Percentiles rank a stretch among this genome's conserved stretches.
Conservation (phyloP, 2,329 filamentous ascomycete genomes). For the Diaporthe ampelina region DNA sequence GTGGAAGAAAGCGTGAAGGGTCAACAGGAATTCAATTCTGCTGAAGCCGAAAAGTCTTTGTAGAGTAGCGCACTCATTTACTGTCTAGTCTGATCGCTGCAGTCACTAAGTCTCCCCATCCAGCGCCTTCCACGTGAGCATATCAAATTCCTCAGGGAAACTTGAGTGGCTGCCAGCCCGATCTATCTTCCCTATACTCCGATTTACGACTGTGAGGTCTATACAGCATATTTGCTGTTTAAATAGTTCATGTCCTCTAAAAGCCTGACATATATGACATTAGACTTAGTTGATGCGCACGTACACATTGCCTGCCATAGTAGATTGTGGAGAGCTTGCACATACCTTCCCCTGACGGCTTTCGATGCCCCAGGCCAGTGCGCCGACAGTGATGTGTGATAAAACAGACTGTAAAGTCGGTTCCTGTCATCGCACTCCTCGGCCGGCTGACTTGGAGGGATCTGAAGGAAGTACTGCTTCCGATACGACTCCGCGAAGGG, state of each 20-base stretch:
- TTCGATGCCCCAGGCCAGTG: conserved; percentile 16
- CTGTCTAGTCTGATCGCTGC: no score
- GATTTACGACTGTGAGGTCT: not conserved
- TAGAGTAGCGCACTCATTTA: no score
- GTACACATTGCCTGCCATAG: not conserved
- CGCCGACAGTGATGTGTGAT: conserved; percentile 4
- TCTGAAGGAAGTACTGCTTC: conserved; percentile 11
- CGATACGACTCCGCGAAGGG: conserved; percentile 21
- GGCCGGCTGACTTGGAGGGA: conserved; percentile 5
- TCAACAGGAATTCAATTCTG: not conserved
- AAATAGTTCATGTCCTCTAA: conserved; percentile 45
- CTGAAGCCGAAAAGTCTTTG: no score
- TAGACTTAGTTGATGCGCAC: not conserved
- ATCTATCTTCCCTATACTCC: no score
- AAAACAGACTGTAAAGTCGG: conserved; percentile 24
- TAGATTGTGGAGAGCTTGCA: not conserved
- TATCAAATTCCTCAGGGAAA: no score
- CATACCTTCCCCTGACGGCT: not conserved
- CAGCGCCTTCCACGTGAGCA: no score
- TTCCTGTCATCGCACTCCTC: conserved; percentile 29
- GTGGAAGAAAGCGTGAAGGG: not conserved
- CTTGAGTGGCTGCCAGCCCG: no score
- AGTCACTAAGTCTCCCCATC: no score
- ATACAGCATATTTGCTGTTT: conserved; percentile 42
- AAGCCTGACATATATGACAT: not conserved